Evolutionary conservation across 176 grass and related monocot genomes (phyloP).

Genomic region (Oryza rufipogon): DNA sequence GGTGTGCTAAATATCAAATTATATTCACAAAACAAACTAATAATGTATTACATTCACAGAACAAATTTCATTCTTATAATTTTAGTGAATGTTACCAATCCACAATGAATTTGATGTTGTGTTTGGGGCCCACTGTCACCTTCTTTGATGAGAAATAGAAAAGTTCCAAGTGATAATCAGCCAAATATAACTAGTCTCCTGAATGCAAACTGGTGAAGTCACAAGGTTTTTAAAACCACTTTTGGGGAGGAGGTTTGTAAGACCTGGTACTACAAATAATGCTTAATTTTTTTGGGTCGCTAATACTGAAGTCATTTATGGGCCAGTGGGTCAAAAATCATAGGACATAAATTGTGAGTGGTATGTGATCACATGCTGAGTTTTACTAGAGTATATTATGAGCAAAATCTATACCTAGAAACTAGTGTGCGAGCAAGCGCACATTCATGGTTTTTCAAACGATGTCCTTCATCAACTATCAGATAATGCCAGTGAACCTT

Average conservation of each 20-base stretch:
- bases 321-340: neutral
- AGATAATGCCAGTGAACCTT: conserved; percentile 98
- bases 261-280: conserved; percentile 2
- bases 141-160: conserved; percentile 3
- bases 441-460: conserved; percentile 99
- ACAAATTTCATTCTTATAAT: conserved; percentile 19
- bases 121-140: neutral
- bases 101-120: neutral
- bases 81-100: conserved; percentile 3
- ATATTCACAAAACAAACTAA: conserved; percentile 19
- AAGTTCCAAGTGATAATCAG: neutral
- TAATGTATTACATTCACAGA: conserved; percentile 1
- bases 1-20: conserved; percentile 15
- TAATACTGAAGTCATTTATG: neutral
- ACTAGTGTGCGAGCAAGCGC: conserved; percentile 91
- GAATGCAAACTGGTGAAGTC: neutral
- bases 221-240: neutral
- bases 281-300: neutral
- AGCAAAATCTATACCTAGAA: conserved; percentile 72
- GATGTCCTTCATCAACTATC: conserved; percentile 99
- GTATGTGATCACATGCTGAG: neutral
- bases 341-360: neutral
- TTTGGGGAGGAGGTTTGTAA: neutral
- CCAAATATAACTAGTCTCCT: conserved; percentile 14
- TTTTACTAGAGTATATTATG: conserved; percentile 9